Base-by-base conservation (phyloP, 305 asterid species). In the Withania somnifera region DNA sequence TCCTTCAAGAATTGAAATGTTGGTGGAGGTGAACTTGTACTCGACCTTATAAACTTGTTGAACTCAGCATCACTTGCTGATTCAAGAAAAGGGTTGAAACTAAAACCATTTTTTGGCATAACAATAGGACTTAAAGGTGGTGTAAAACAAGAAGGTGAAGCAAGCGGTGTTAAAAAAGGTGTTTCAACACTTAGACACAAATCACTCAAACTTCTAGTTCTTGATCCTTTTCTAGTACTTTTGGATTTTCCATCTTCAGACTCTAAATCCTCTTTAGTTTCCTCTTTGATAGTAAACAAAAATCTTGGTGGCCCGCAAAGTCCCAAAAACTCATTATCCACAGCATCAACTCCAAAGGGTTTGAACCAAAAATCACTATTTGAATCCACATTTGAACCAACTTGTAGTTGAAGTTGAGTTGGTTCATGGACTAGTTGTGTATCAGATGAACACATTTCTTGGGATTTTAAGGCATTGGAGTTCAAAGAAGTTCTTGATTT, bases 241-340 rank as follows among this genome's bases (percentile, higher is more conserved):
- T 85, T 86, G 10, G 87, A 63, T 64, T 50, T 77, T 11, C 89
- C 94, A 83, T 90, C 93, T 68, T 93, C 95, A 52, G 93, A 90
- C n/a, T 93, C 97, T 92, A 92, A 83, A 77, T 93, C 98, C 40
- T 93, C 98, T 73, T 73, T 89, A 2, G 95, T 91, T 85, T 93
- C 98, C 57, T 93, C 98, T 19, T 87, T 87, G 78, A 93, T 93
- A n/a, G 98, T 89, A 88, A 89, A 92, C 79, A 93, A 93, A 75
- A 90, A 90, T 71, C 96, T 87, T 8, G 94, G 89, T 1, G 88
- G 89, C 6, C 89, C 90, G 1, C 85, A 84, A 2, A 84, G 81
- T 32, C 84, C 81, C 78, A 83, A 40, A 5, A 87, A 40, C 38
- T 89, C 91, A 34, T 54, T 58, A 17, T 88, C 90, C 68, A 66